A percentile compares a stretch with the other conserved stretches of the same genome.
phyloP scores from a whole-genome alignment of 1,284 basidiomycete species.

The Ganoderma boninense region DNA sequence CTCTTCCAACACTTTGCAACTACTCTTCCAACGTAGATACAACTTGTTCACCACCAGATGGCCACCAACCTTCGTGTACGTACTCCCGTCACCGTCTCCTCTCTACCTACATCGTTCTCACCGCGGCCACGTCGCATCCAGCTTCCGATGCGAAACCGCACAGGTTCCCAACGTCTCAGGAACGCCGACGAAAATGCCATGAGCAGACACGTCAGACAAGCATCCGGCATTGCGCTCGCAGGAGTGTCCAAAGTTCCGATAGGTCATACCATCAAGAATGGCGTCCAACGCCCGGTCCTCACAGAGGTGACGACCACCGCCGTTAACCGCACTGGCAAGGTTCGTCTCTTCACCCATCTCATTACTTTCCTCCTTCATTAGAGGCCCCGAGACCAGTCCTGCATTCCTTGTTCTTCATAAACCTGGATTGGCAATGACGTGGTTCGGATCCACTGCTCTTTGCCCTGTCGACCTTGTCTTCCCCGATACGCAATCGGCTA shows the following conservation, averaged over 20 bases:
- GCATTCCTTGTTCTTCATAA: background rate
- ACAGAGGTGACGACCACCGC: constrained; percentile 76
- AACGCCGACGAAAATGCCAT: constrained; percentile 77
- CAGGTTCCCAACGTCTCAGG: constrained; percentile 61
- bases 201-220: constrained; percentile 67
- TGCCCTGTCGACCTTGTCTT: background rate
- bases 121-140: constrained; percentile 27
- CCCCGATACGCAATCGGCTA: constrained; percentile 12
- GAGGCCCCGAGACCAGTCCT: background rate
- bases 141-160: constrained; percentile 50
- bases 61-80: constrained; percentile 65
- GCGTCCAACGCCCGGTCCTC: constrained; percentile 64
- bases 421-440: constrained; percentile 5
- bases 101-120: constrained; percentile 12
- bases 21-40: constrained; percentile 43
- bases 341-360: constrained; percentile 44
- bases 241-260: constrained; percentile 52
- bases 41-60: constrained; percentile 51
- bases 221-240: constrained; percentile 54
- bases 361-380: constrained; percentile 5
- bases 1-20: constrained; percentile 32
- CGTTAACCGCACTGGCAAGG: constrained; percentile 70
- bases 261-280: constrained; percentile 50
- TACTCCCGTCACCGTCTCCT: constrained; percentile 16
- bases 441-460: constrained; percentile 1